These are phyloP conservation scores for Agaricus sinodeliciosus DNA, from an alignment of 768 basidiomycete species.

Conservation along the genomic window DNA sequence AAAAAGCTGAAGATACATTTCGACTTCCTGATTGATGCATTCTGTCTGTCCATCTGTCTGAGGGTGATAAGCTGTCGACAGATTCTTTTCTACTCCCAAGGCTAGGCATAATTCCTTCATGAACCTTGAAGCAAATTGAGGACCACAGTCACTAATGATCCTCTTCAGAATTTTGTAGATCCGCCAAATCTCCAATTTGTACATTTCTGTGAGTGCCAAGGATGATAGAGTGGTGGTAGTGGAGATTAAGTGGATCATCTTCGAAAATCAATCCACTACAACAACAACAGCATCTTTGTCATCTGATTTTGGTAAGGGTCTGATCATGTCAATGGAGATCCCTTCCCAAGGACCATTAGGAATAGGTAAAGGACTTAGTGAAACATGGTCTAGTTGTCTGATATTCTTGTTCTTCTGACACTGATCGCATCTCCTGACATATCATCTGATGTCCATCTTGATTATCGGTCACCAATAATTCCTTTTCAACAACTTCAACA, in stretches of 20 bases:
- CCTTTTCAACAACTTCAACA: too few relatives aligned
- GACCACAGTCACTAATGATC: slow-evolving; percentile 17
- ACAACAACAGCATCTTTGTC: not conserved
- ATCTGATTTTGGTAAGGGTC: not conserved
- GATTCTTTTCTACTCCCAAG: slow-evolving; percentile 20
- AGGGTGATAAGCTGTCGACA: slow-evolving; percentile 38
- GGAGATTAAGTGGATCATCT: not conserved
- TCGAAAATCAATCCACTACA: not conserved
- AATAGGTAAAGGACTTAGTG: not conserved
- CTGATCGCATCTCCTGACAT: not conserved
- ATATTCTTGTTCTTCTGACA: not conserved
- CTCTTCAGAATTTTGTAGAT: not conserved
- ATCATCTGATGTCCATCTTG: not conserved
- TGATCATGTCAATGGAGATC: not conserved
- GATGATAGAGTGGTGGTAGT: not conserved
- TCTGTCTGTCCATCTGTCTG: slow-evolving; percentile 23
- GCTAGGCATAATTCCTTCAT: slow-evolving; percentile 20
- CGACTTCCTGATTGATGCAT: slow-evolving; percentile 21
- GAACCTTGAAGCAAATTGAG: slow-evolving; percentile 24
- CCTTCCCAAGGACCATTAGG: not conserved
- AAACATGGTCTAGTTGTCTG: not conserved
- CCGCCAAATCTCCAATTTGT: not conserved
- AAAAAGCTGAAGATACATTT: slow-evolving; percentile 5
- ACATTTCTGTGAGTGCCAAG: not conserved
- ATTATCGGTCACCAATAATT: not conserved